Conservation (phyloP, 2,329 filamentous ascomycete species). For the Fusarium mundagurra region DNA sequence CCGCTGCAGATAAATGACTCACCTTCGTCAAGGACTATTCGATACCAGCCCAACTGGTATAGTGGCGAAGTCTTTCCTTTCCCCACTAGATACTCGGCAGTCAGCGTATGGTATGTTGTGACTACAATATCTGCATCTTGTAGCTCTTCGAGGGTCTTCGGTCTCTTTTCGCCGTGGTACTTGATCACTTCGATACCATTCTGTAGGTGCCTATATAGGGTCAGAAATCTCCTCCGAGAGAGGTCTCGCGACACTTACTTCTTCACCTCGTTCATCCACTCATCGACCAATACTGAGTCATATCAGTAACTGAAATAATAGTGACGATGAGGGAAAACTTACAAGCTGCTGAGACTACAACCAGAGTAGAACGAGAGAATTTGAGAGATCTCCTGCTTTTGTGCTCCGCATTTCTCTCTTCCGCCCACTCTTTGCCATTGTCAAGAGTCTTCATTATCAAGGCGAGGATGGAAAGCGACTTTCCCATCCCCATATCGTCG, state of each 20-base stretch:
- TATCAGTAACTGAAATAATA: neutral
- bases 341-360: slow-evolving; percentile 4
- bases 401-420: neutral
- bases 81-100: neutral
- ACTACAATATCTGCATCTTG: slow-evolving; percentile 4
- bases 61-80: neutral
- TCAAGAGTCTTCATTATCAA: slow-evolving; percentile 12
- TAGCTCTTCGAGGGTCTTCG: neutral
- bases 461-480: neutral
- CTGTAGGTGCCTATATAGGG: neutral
- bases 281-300: neutral
- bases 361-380: neutral
- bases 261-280: slow-evolving; percentile 5
- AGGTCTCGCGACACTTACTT: neutral
- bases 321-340: fast-evolving
- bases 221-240: fast-evolving
- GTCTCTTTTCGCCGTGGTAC: neutral
- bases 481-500: slow-evolving; percentile 18
- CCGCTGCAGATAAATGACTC: neutral
- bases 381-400: neutral
- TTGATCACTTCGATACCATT: neutral
- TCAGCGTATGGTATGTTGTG: slow-evolving; percentile 6
- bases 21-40: slow-evolving; percentile 59
- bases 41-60: slow-evolving; percentile 48
- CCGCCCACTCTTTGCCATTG: neutral